Base-by-base conservation (phyloP, 345 rosid genomes). In the Viola odorata region DNA sequence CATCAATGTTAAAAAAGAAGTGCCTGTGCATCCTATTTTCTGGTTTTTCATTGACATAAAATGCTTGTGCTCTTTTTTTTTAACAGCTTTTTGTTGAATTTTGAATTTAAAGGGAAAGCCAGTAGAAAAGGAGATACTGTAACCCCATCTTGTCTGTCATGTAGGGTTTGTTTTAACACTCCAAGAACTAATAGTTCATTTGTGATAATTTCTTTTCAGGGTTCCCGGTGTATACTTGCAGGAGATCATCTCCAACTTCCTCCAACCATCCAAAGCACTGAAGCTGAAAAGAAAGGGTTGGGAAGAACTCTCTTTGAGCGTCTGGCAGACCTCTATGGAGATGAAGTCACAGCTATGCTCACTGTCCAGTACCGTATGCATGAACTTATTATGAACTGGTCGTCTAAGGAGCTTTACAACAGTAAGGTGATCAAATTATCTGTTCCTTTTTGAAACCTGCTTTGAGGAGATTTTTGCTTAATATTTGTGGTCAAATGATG, bases 201-300 rank as follows among this genome's bases (percentile, higher is more conserved):
- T 32, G 23, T 54, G 55, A 47, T 47, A 23, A 23, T 17, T 0
- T 42, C 13, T 45, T 12, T 72, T 65, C 81, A 88, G 78, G 97
- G 97, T 48, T 82, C 97, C 54, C 78, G 96, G 74, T 90, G 99
- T 61, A 82, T 90, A 79, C 96, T 92, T 70, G 85, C 88, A 0
- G 99, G 99, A 56, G 97, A 92, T 64, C 97, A 92, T 83, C 96
- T 90, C 63, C 97, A 92, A 71, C 96, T 92, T 69, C 97, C 97
- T 38, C 99, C 99, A 8, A 92, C 97, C 36, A 75, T 90, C 68
- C 99, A 89, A 70, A 87, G 97, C 62, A 83, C 79, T 63, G 97
- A 86, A 80, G 99, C 99, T 62, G 97, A 90, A 78, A 87, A 76
- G 81, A 87, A 86, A 75, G 99, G 99, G 17, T 71, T 92, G 55